Evolutionary conservation across 495 filamentous ascomycete genomes (phyloP).

Genomic region (Neurospora sp.): DNA sequence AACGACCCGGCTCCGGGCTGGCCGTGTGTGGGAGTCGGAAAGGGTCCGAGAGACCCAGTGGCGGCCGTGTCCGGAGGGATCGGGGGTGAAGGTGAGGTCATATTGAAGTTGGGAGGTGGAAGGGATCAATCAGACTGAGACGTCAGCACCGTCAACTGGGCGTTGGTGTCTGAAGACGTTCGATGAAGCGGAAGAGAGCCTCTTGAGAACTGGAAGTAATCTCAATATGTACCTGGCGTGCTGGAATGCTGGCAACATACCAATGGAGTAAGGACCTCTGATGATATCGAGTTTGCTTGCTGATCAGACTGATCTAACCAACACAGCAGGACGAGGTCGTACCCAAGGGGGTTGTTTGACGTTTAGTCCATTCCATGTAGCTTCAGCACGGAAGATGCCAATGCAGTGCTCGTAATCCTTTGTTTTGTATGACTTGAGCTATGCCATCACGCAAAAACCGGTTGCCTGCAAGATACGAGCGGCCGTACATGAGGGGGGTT

Average conservation of each 20-base stretch:
- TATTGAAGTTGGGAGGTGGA: background rate
- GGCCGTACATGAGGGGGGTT: background rate
- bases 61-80: slow-evolving; percentile 1
- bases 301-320: background rate
- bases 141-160: background rate
- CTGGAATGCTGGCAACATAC: background rate
- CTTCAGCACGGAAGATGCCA: background rate
- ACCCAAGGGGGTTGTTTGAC: background rate
- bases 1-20: slow-evolving; percentile 14
- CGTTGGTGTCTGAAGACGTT: background rate
- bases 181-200: background rate
- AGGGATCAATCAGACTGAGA: background rate
- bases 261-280: background rate
- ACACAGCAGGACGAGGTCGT: background rate
- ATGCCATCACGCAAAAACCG: background rate
- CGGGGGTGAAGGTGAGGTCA: background rate
- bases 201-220: background rate
- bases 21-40: slow-evolving; percentile 25
- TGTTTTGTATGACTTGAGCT: background rate
- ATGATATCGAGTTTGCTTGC: background rate
- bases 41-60: background rate
- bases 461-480: background rate
- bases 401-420: background rate
- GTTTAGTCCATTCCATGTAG: background rate
- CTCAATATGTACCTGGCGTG: background rate